Evolutionary conservation across 2,329 filamentous ascomycete species (phyloP).

Genomic region (Torrubiella hemipterigena): DNA sequence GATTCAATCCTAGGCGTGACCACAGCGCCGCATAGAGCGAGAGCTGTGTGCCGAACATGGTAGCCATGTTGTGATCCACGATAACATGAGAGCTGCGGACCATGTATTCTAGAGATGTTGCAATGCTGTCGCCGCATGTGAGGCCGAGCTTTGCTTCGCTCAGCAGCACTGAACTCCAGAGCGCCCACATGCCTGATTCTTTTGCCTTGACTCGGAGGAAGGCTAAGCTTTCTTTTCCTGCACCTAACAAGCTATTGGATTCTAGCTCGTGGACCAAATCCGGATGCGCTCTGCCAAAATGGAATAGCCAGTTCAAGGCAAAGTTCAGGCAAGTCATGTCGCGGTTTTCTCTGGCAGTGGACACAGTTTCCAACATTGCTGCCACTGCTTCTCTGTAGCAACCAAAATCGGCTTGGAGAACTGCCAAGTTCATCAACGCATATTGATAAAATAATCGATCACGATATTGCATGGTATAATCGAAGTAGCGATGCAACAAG

Average conservation of each 20-base stretch:
- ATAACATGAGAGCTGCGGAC: constrained; percentile 75
- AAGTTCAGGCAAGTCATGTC: constrained; percentile 92
- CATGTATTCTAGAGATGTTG: constrained; percentile 60
- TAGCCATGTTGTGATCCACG: constrained; percentile 61
- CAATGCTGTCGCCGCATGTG: constrained; percentile 54
- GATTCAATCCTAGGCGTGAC: constrained; percentile 56
- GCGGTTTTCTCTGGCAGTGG: constrained; percentile 86
- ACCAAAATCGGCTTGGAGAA: constrained; percentile 90
- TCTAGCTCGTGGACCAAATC: constrained; percentile 58
- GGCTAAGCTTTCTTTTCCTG: constrained; percentile 67
- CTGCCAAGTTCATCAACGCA: constrained; percentile 82
- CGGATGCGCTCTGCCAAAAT: constrained; percentile 80
- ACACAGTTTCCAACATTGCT: constrained; percentile 88
- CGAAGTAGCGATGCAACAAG: constrained; percentile 85
- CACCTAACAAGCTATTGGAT: constrained; percentile 61
- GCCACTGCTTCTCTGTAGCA: constrained; percentile 83
- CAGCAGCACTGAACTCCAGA: constrained; percentile 72
- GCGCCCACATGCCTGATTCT: constrained; percentile 73
- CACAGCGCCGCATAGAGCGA: constrained; percentile 63
- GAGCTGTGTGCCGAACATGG: constrained; percentile 62
- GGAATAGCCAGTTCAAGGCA: constrained; percentile 88
- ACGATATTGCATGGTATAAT: constrained; percentile 81
- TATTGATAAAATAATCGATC: constrained; percentile 89
- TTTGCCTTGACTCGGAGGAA: constrained; percentile 80
- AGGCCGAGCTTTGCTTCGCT: constrained; percentile 76